Evolutionary conservation across 164 flowering plant species (phyloP), one percentile per base, ranked within the genome.

Genomic region (Magnolia sinica): DNA sequence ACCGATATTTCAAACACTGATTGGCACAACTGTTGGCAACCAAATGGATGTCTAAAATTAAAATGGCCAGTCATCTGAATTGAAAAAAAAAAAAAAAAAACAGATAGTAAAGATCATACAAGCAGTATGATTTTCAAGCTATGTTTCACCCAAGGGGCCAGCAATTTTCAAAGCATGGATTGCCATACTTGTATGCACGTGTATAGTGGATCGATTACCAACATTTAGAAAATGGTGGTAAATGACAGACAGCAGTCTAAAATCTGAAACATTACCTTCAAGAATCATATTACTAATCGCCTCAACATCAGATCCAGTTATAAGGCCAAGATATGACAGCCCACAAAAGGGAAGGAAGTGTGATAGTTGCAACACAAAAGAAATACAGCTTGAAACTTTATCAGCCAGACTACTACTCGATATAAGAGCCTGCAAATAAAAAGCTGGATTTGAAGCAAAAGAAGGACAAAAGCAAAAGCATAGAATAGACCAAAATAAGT

Each of bases 261-360:
- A 58, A 55, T 9, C 61, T 55, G 18, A 55, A 55, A 55, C 61
- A 64, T 84, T 84, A 93, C 98, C 97, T 79, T 74, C 88, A 76
- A 65, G 20, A 49, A 86, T 72, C 74, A 79, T 72, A 31, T 67
- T 73, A 61, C 70, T 79, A 76, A 86, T 61, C 45, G 31, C 72
- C 23, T 87, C 91, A 75, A 91, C 82, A 77, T 86, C 91, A 71
- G 22, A 68, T 50, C 92, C 97, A 77, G 90, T 86, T 58, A 91
- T 76, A 63, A 91, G 82, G 73, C 89, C 91, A 81, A 86, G 74
- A 82, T 91, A 92, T 37, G 98, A 86, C 70, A 91, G 81, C 58
- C 88, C 87, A 82, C 97, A 92, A 69, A 81, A 78, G 27, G 84
- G 87, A 51, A 91, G 76, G 77, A 90, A 86, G 55, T 66, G 58